Conservation (phyloP, 345 rosid species). For the Barbarea vulgaris region DNA sequence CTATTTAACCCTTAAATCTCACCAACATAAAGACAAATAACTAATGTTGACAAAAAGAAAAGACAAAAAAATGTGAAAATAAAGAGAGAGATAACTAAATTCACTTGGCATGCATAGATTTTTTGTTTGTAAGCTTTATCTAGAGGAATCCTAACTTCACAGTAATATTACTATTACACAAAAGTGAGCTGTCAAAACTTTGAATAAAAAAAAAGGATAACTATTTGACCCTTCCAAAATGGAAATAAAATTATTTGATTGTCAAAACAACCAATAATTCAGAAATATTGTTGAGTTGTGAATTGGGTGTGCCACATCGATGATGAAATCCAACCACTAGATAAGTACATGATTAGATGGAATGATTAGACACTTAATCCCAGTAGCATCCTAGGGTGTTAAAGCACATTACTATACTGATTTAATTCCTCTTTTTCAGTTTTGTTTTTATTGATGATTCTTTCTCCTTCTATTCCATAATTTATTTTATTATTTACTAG, state of each 20-base stretch:
- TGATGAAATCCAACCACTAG: constrained; percentile 41
- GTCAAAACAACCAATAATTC: constrained; percentile 30
- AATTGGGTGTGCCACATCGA: constrained; percentile 25
- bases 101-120: constrained; percentile 28
- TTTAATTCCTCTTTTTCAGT: not conserved
- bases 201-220: not conserved
- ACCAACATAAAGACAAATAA: constrained; percentile 31
- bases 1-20: constrained; percentile 27
- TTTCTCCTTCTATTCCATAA: not conserved
- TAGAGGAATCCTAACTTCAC: constrained; percentile 13
- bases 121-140: constrained; percentile 23
- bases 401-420: constrained; percentile 10
- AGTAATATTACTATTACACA: not conserved
- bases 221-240: constrained; percentile 23
- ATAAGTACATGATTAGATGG: constrained; percentile 34
- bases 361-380: constrained; percentile 38
- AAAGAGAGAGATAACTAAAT: constrained; percentile 14
- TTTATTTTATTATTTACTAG: not conserved
- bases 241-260: not conserved
- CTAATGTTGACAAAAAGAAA: constrained; percentile 28
- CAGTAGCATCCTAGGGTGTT: constrained; percentile 21
- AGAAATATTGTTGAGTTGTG: constrained; percentile 31
- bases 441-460: not conserved
- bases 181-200: constrained; percentile 3
- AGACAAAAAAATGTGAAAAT: constrained; percentile 29